Conservation (phyloP, 2,329 filamentous ascomycete genomes). For the Botrytis porri region DNA sequence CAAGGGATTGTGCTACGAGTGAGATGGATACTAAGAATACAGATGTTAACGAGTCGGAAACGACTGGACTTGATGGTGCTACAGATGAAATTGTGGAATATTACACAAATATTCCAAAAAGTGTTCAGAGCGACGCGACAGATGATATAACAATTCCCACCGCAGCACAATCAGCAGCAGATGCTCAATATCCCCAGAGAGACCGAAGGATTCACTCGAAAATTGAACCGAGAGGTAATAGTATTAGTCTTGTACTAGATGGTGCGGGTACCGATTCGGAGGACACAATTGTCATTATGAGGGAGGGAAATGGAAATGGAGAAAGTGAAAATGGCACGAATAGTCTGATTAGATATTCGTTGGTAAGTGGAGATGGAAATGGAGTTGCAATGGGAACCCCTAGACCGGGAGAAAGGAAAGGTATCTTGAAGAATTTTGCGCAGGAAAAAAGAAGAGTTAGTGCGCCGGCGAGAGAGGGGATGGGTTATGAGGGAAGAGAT, state of each 20-base stretch:
- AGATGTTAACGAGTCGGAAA: neutral
- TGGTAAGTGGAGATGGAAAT: neutral
- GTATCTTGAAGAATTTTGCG: neutral
- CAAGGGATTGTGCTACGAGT: neutral
- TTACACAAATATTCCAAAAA: neutral
- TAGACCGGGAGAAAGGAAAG: neutral
- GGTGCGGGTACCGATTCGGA: neutral
- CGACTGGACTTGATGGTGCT: neutral
- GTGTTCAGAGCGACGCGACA: neutral
- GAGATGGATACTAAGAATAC: neutral
- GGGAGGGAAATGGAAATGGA: neutral
- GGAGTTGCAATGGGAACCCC: neutral
- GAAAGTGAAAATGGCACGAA: neutral
- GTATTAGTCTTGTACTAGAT: neutral
- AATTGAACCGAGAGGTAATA: neutral
- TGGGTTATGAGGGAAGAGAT: neutral
- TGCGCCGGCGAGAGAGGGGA: neutral
- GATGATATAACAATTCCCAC: neutral
- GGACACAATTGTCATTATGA: neutral
- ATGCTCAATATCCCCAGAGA: neutral
- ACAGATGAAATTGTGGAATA: neutral
- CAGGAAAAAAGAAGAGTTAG: neutral
- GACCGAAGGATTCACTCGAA: neutral
- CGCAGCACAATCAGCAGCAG: neutral
- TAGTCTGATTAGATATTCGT: neutral